These are phyloP conservation scores for Euphorbia tirucalli DNA, from an alignment of 345 rosid genomes.

Conservation along the genomic window DNA sequence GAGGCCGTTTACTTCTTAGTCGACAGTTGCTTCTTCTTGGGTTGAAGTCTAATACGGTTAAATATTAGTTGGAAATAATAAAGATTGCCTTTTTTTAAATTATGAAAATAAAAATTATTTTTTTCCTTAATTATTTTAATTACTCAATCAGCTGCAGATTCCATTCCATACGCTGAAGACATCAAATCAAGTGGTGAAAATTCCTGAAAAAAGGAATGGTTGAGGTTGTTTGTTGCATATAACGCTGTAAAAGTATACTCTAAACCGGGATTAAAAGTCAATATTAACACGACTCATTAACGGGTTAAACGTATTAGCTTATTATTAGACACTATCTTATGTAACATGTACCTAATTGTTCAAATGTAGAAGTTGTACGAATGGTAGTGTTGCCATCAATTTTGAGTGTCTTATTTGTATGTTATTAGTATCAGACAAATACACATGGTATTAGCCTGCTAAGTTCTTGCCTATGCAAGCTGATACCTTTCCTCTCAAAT, in stretches of 20 bases:
- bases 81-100: no score
- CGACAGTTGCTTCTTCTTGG: not conserved
- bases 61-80: no score
- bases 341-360: no score
- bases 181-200: constrained; percentile 17
- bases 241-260: no score
- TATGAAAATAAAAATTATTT: not conserved
- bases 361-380: no score
- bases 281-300: no score
- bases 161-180: not conserved
- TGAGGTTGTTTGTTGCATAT: constrained; percentile 18
- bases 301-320: no score
- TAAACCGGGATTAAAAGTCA: no score
- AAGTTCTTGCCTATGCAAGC: constrained; percentile 24
- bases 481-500: constrained; percentile 46
- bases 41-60: not conserved
- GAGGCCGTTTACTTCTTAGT: constrained; percentile 5
- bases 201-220: not conserved
- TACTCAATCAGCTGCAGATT: not conserved
- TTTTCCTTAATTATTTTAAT: not conserved
- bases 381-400: no score
- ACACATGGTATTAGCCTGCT: constrained; percentile 37
- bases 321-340: no score
- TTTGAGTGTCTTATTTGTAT: no score
- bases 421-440: constrained; percentile 24